Evolutionary conservation across 345 rosid species (phyloP).

Genomic region (Raphanus raphanistrum): DNA sequence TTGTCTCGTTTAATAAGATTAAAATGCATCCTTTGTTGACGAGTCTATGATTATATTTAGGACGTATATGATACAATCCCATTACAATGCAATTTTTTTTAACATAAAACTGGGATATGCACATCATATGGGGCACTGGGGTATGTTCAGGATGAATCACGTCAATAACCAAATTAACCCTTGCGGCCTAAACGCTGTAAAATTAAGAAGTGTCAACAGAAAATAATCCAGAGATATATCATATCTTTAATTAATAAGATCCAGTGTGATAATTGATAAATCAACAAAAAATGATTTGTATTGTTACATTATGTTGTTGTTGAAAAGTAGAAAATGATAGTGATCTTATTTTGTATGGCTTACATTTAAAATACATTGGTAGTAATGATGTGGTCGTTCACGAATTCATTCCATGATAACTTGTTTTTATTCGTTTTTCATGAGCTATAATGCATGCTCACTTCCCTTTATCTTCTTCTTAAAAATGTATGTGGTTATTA

Average conservation of each 20-base stretch:
- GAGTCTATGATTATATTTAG: background rate
- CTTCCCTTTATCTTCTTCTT: background rate
- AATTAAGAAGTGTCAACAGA: background rate
- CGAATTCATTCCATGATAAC: slow-evolving; percentile 8
- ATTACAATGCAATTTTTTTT: background rate
- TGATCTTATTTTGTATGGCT: slow-evolving; percentile 18
- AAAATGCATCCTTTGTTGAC: background rate
- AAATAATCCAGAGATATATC: background rate
- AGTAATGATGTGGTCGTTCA: background rate
- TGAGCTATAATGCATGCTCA: background rate
- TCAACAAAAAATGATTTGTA: background rate
- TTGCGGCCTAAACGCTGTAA: background rate
- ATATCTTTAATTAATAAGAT: background rate
- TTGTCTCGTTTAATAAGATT: background rate
- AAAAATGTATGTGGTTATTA: background rate
- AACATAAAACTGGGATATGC: background rate
- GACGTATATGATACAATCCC: background rate
- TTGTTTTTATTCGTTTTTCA: background rate
- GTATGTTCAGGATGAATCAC: background rate
- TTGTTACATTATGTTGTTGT: background rate
- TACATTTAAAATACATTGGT: background rate
- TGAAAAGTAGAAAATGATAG: slow-evolving; percentile 13
- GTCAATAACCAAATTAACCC: background rate
- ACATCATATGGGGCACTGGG: background rate
- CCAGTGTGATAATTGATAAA: background rate